Percentiles rank a stretch among this genome's conserved stretches.
Conservation (phyloP, 192 early-diverging fungal genomes). For the Phlyctochytrium planicorne region DNA sequence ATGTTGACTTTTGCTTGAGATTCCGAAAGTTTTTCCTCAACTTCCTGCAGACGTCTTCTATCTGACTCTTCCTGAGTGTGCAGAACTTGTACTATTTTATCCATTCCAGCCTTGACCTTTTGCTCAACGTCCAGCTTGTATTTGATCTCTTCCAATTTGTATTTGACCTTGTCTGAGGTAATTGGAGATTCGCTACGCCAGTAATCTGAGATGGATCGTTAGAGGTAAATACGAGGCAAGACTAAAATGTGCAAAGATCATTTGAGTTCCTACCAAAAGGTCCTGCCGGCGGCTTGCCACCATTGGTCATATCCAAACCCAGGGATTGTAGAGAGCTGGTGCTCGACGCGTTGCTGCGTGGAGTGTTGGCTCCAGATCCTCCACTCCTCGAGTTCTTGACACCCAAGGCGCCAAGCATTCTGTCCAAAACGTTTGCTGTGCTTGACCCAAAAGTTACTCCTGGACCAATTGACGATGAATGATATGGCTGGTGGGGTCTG, state of each 20-base stretch:
- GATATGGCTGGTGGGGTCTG: background rate
- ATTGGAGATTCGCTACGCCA: conserved; percentile 43
- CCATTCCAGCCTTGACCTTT: conserved; percentile 84
- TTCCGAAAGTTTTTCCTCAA: conserved; percentile 50
- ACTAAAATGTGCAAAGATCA: background rate
- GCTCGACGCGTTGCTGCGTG: conserved; percentile 23
- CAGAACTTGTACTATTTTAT: conserved; percentile 56
- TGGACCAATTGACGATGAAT: background rate
- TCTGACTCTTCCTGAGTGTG: conserved; percentile 26
- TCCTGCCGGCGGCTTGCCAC: background rate
- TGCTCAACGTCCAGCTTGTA: conserved; percentile 93
- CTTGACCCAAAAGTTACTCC: background rate
- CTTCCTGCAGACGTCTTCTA: conserved; percentile 30
- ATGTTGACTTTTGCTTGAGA: conserved; percentile 45
- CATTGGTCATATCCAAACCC: background rate
- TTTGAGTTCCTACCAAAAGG: conserved; percentile 40
- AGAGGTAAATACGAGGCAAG: conserved; percentile 1
- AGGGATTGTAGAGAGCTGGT: conserved; percentile 29
- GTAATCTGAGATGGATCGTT: conserved; percentile 36
- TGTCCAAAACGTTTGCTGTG: conserved; percentile 14
- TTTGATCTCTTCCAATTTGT: conserved; percentile 81
- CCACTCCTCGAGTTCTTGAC: conserved; percentile 8
- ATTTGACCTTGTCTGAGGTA: conserved; percentile 52
- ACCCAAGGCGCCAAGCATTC: conserved; percentile 23
- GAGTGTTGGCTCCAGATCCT: conserved; percentile 11